These are phyloP conservation scores for Pleurotus pulmonarius DNA, from an alignment of 768 basidiomycete species.

Conservation along the genomic window DNA sequence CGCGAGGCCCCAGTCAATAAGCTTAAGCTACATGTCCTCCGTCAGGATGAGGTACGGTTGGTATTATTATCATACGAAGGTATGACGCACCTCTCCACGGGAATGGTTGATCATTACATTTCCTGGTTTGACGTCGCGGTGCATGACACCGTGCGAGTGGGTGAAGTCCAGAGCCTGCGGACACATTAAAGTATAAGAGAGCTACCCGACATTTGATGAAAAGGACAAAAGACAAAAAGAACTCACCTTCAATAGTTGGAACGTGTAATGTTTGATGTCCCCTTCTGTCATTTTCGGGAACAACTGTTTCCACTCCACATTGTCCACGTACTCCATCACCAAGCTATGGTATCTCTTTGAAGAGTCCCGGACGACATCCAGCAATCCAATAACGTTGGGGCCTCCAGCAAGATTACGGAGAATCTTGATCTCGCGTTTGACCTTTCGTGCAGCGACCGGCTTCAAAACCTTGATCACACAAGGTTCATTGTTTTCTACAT, in stretches of 20 bases:
- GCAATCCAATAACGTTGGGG: conserved; percentile 61
- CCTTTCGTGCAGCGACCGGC: conserved; percentile 67
- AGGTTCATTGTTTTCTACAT: conserved; percentile 48
- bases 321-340: conserved; percentile 67
- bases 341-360: conserved; percentile 59
- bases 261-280: conserved; percentile 66
- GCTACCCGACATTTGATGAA: neutral
- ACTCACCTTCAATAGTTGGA: conserved; percentile 55
- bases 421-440: conserved; percentile 75
- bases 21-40: conserved; percentile 32
- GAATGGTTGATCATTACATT: conserved; percentile 76
- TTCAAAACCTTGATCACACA: conserved; percentile 73
- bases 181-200: neutral
- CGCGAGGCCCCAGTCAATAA: conserved; percentile 77
- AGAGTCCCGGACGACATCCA: conserved; percentile 70
- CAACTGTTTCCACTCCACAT: conserved; percentile 61
- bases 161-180: conserved; percentile 60
- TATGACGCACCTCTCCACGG: conserved; percentile 46
- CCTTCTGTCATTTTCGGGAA: conserved; percentile 56
- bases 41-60: neutral
- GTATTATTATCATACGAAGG: neutral
- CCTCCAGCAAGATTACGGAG: conserved; percentile 66
- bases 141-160: conserved; percentile 72
- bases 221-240: too few relatives aligned
- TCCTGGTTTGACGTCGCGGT: conserved; percentile 43